Base-by-base conservation (phyloP, 2,329 filamentous ascomycete species). In the Claviceps capensis region DNA sequence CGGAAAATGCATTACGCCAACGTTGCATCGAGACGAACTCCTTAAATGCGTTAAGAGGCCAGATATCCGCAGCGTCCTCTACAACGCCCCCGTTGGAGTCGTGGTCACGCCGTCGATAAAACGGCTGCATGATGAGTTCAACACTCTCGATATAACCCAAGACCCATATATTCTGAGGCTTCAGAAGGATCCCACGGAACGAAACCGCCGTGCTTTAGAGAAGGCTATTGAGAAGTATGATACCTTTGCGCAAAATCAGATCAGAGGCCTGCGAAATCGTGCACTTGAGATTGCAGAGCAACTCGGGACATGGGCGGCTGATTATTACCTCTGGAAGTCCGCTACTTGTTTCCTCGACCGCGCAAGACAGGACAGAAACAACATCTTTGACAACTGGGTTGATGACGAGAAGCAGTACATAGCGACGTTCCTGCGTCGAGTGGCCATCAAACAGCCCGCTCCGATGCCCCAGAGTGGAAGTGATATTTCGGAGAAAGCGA, bases 41-140 rank as follows among this genome's bases (percentile, higher is more conserved):
- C 63, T 86, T n/a, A 70, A 71, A 17, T 74, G 81, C 58, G 81
- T 85, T 2, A 82, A 88, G 57, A 78, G 72, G n/a, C 88, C 88
- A 1, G 62, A 70, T 9, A 66, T 89, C 37, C 56, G 57, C 2
- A 62, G 59, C 11, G 57, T 69, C 6, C 45, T 59, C 0, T 78
- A 71, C 55, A 49, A 16, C 16, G 16, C 49, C 56, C 2, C 47
- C 55, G 3, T 37, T 50, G 5, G 48, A 52, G 3, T 30, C 3
- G n/a, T 56, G 9, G 51, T 57, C 7, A 70, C 68, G 2, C 48
- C 56, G 2, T 63, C 63, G n/a, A 72, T 84, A 60, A 30, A 56
- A 2, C 70, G 66, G 5, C 63, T 87, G 3, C 54, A 62, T 0
- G 38, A 58, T 1, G 71, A 71, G 2, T 71, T 72, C 45, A 52